Evolutionary conservation across 768 basidiomycete species (phyloP).

Genomic region (Pleurotus giganteus): DNA sequence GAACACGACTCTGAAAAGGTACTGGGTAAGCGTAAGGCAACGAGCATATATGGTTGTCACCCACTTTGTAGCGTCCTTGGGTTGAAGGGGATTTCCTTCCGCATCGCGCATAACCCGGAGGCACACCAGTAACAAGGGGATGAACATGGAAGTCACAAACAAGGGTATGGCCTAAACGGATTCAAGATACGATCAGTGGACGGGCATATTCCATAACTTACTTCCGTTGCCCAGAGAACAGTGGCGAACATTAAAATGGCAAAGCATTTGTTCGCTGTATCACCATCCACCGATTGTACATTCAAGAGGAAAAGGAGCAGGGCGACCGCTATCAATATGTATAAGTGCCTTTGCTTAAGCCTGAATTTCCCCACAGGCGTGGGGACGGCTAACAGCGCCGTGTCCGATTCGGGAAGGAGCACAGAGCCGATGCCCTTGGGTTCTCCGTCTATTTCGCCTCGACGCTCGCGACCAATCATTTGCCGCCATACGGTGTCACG

Average conservation of each 20-base stretch:
- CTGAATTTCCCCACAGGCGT: constrained; percentile 69
- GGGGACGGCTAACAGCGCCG: constrained; percentile 49
- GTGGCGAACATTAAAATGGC: constrained; percentile 90
- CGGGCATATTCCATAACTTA: constrained; percentile 27
- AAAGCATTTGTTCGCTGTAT: constrained; percentile 84
- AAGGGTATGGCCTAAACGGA: constrained; percentile 84
- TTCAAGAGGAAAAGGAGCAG: constrained; percentile 65
- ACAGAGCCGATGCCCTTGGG: constrained; percentile 38
- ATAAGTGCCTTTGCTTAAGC: constrained; percentile 62
- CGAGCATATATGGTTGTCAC: constrained; percentile 21
- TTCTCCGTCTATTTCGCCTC: constrained; percentile 46
- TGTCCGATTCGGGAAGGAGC: constrained; percentile 41
- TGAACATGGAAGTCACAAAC: constrained; percentile 92
- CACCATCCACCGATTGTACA: constrained; percentile 52
- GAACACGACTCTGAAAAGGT: constrained; percentile 71
- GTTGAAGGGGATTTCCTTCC: constrained; percentile 52
- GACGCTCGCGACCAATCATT: constrained; percentile 84
- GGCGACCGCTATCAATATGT: constrained; percentile 51
- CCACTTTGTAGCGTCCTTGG: constrained; percentile 80
- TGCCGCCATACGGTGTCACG: constrained; percentile 97
- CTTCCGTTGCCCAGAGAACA: constrained; percentile 96
- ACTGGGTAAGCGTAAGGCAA: constrained; percentile 8
- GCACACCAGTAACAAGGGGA: constrained; percentile 87
- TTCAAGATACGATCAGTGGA: not conserved
- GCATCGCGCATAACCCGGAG: constrained; percentile 70